Evolutionary conservation across 768 basidiomycete genomes (phyloP).

Genomic region (Collybia mongolica): DNA sequence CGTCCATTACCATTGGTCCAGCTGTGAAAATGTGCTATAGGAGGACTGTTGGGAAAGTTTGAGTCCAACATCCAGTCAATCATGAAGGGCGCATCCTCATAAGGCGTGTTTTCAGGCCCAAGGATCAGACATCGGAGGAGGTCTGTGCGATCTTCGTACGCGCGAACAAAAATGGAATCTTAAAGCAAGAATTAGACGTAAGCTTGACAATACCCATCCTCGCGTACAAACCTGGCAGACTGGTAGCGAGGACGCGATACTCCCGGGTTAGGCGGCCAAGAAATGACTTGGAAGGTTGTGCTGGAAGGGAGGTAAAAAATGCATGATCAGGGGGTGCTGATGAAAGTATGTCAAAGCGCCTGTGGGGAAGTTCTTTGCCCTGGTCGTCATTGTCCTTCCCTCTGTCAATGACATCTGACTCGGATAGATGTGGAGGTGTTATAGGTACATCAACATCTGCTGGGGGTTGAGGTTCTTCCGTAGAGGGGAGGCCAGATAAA

Average conservation of each 20-base stretch:
- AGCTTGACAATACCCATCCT: not conserved
- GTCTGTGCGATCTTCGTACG: conserved; percentile 88
- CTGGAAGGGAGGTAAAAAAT: conserved; percentile 59
- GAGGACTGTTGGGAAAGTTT: conserved; percentile 80
- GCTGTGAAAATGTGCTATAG: conserved; percentile 85
- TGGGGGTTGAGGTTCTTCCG: not conserved
- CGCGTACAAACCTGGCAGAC: conserved; percentile 71
- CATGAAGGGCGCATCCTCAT: conserved; percentile 90
- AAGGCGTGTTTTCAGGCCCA: conserved; percentile 93
- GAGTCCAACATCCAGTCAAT: conserved; percentile 92
- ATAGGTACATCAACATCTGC: not conserved
- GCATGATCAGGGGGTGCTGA: conserved; percentile 82
- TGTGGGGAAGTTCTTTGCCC: conserved; percentile 56
- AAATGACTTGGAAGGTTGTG: conserved; percentile 72
- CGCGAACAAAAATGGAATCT: conserved; percentile 88
- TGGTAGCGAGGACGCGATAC: conserved; percentile 74
- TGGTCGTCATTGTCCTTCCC: not conserved
- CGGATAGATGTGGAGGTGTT: not conserved
- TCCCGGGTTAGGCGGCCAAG: conserved; percentile 77
- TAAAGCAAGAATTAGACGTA: not conserved
- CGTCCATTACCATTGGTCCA: conserved; percentile 95
- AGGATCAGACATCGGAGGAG: conserved; percentile 86
- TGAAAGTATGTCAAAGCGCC: conserved; percentile 77
- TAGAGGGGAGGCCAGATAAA: not conserved
- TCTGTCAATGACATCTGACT: no score